Percentiles rank a stretch among this genome's conserved stretches.
phyloP scores from a whole-genome alignment of 2,329 filamentous ascomycete genomes.

The Monilinia fructigena region DNA sequence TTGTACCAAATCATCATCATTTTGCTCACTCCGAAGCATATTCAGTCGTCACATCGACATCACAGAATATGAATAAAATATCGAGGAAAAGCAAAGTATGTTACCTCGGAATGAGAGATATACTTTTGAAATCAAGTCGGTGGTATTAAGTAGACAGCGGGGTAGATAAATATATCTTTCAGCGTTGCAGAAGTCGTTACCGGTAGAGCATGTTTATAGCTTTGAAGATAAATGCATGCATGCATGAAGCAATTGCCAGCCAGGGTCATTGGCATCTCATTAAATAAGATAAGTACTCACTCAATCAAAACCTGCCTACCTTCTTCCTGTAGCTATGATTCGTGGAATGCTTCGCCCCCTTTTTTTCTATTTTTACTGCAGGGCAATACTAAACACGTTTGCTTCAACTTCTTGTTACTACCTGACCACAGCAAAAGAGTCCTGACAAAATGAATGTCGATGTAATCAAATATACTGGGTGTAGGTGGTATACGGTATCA shows the following conservation, averaged over 20 bases:
- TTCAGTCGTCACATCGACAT: neutral
- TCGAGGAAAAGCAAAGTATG: neutral
- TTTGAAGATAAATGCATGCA: too few species aligned
- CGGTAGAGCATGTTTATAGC: too few species aligned
- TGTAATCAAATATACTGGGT: neutral
- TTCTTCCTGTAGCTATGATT: too few species aligned
- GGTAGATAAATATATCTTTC: too few species aligned
- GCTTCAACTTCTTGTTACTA: neutral
- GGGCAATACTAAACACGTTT: neutral
- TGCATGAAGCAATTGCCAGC: too few species aligned
- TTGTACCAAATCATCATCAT: neutral
- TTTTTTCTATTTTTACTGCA: neutral
- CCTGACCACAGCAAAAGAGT: conserved; percentile 1
- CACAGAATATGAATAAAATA: neutral
- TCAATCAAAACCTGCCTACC: too few species aligned
- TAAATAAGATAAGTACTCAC: too few species aligned
- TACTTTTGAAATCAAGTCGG: neutral
- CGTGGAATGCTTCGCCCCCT: too few species aligned
- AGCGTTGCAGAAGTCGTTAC: too few species aligned
- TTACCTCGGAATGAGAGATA: neutral
- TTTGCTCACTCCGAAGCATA: neutral
- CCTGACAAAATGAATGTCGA: conserved; percentile 3
- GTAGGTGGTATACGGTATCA: too few species aligned
- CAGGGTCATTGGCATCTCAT: too few species aligned
- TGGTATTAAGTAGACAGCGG: too few species aligned